Base-by-base conservation (phyloP, 371 early-diverging fungal genomes). In the Paraphysoderma sedebokerense region DNA sequence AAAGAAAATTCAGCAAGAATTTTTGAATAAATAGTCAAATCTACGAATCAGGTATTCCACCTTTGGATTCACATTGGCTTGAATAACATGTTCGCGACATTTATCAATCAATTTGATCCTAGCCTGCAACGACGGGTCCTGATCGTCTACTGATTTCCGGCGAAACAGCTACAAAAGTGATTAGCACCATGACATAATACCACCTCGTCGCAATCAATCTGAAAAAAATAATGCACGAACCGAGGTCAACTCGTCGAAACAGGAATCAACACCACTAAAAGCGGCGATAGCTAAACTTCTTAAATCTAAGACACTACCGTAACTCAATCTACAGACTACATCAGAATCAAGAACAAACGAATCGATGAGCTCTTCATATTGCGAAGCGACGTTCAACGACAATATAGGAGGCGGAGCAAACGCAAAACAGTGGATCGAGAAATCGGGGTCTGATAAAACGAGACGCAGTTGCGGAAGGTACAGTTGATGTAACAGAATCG, bases 351-450 rank as follows among this genome's bases (percentile, higher is more conserved):
- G 6, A 2, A 46, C 47, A 7, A 46, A 2, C 11, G 23, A 7
- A 9, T n/a, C 17, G 11, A 46, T 46, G 28, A 20, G 2, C 7
- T 20, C 22, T 5, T 15, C 8, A 41, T 46, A 37, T 17, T 8
- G 8, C 1, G 7, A 9, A 17, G 47, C 47, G 9, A 46, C 28
- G 13, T 41, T 41, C 3, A 5, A 17, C 33, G 47, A 37, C 19
- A 32, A 46, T 19, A 15, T 20, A 9, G 33, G 47, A n/a, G 47
- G 47, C 8, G 47, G 47, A 2, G 46, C 47, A 4, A 22, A 46
- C 3, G 47, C 47, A 46, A 20, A 46, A 12, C 47, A 46, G 12
- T 37, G 19, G 9, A 33, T n/a, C 12, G 24, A 11, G n/a, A 44
- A 20, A 12, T 11, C 8, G 12, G 44, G 44, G 22, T 12, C 12